A percentile compares a stretch with the other conserved stretches of the same genome.
Conservation (phyloP, 345 rosid genomes). For the Melastoma malabathricum region DNA sequence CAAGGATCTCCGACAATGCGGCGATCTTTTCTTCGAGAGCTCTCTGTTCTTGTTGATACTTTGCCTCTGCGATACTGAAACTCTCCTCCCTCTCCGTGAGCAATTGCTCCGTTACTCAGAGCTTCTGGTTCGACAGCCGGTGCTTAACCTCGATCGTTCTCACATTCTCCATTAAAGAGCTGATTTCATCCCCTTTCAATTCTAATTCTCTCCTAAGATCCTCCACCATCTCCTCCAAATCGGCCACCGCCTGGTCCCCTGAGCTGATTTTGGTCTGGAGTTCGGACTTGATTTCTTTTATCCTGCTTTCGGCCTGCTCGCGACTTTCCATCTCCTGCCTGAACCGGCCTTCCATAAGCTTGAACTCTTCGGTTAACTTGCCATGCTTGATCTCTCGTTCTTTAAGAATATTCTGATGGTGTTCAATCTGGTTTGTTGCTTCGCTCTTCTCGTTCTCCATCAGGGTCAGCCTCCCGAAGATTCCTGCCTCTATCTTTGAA, state of each 20-base stretch:
- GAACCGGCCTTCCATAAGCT: conserved; percentile 21
- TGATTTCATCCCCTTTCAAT: conserved; percentile 65
- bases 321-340: conserved; percentile 26
- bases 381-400: conserved; percentile 31
- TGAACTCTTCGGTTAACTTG: conserved; percentile 36
- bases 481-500: conserved; percentile 43
- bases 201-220: conserved; percentile 59
- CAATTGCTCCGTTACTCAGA: conserved; percentile 72
- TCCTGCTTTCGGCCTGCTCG: conserved; percentile 33
- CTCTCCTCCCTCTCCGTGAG: conserved; percentile 63
- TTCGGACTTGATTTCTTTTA: conserved; percentile 29
- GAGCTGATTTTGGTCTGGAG: conserved; percentile 22
- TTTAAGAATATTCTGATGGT: conserved; percentile 32
- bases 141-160: conserved; percentile 65
- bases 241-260: conserved; percentile 29
- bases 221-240: conserved; percentile 43
- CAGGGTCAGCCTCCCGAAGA: conserved; percentile 21
- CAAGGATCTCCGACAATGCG: conserved; percentile 21
- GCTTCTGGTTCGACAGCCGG: conserved; percentile 86
- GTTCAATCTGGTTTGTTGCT: conserved; percentile 20
- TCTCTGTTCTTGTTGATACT: conserved; percentile 45
- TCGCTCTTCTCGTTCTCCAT: conserved; percentile 29
- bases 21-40: conserved; percentile 40
- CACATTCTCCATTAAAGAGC: conserved; percentile 35
- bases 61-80: conserved; percentile 45